Conservation (phyloP, 2,329 filamentous ascomycete species). For the Botryotinia globosa region DNA sequence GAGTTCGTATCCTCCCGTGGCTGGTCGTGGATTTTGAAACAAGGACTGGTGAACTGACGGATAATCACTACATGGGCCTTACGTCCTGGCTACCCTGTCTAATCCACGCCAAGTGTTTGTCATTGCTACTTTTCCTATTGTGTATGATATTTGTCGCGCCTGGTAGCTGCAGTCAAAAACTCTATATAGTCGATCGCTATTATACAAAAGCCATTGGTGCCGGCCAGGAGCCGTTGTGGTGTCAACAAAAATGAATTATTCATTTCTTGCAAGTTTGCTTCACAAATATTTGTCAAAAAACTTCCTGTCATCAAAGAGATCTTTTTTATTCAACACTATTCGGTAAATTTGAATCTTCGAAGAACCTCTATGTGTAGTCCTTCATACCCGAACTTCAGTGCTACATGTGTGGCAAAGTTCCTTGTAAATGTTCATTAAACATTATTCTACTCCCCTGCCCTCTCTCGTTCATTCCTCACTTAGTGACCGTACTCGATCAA, state of each 20-base stretch:
- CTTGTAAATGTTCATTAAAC: background rate
- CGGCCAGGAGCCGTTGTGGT: background rate
- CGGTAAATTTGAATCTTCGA: background rate
- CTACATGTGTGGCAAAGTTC: background rate
- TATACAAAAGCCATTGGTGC: background rate
- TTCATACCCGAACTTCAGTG: background rate
- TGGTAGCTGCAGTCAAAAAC: background rate
- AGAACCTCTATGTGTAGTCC: background rate
- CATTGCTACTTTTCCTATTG: background rate
- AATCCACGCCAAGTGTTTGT: no score
- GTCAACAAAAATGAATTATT: background rate
- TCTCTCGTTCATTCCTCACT: background rate
- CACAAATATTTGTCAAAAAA: background rate
- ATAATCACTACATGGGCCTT: background rate
- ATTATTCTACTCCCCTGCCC: no score
- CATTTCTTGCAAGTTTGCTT: background rate
- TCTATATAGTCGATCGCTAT: background rate
- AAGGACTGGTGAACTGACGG: background rate
- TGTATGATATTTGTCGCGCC: background rate
- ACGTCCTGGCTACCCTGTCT: background rate
- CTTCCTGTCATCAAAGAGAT: background rate
- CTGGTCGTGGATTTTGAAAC: background rate
- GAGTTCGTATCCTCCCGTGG: background rate
- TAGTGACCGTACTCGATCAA: background rate
- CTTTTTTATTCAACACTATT: background rate